Base-by-base conservation (phyloP, 2,329 filamentous ascomycete genomes). In the Claviceps pazoutovae region DNA sequence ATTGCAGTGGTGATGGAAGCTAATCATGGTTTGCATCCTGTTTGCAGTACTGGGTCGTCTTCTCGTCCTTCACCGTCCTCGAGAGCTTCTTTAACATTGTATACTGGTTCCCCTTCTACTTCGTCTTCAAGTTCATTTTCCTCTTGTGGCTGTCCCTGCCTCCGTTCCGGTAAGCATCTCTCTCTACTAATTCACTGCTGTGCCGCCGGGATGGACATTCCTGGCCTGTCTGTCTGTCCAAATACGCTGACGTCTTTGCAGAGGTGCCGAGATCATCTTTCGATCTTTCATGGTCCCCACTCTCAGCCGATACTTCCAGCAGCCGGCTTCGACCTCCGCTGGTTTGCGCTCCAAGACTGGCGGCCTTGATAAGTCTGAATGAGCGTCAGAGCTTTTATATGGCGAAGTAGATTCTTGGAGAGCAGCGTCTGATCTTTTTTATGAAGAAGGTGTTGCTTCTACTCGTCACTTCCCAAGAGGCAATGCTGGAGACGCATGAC, bases 21-120 rank as follows among this genome's bases (percentile, higher is more conserved):
- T 48, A 26, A 50, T 17, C 39, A 17, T 34, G 26, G 5, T 54
- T 36, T 41, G 48, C 51, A 59, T 71, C 19, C 30, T 42, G 16
- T 60, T n/a, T 36, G 16, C 49, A 87, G 83, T 94, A 94, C 76
- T 94, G 87, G 87, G 86, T 94, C 54, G 84, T 88, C 56, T 93
- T 87, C 65, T 74, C 86, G 51, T 84, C 87, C 71, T 81, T 93
- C 71, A 89, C 84, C 56, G 85, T 93, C 48, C 66, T 88, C 61
- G 88, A 94, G 78, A 89, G 85, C 69, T 78, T 86, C 56, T 72
- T 94, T 64, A 89, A 79, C 71, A 85, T 88, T 57, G 86, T 91
- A 57, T 93, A 93, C 79, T 94, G 87, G 87, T 88, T 94, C 76
- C 86, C 93, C 66, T 98, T 98, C 77, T 98, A 98, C 85, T 98